phyloP scores from a whole-genome alignment of 352 stramenopile species.

The Globisporangium uncinulatum region DNA sequence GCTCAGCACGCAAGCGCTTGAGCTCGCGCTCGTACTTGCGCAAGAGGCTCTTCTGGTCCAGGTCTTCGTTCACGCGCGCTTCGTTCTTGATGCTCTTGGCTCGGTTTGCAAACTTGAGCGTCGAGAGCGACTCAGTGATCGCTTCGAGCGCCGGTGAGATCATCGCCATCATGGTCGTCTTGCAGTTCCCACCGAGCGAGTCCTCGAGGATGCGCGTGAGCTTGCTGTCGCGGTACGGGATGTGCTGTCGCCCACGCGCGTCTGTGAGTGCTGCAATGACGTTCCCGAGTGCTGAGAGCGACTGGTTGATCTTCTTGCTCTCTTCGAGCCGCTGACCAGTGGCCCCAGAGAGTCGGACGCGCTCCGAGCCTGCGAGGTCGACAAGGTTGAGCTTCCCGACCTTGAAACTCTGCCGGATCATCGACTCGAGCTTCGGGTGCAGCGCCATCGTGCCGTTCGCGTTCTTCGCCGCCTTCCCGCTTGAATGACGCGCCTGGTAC shows the following conservation, averaged over 20 bases:
- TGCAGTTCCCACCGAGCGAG: conserved; percentile 90
- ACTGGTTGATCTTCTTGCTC: conserved; percentile 93
- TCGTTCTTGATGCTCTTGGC: conserved; percentile 93
- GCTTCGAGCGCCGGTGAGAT: conserved; percentile 87
- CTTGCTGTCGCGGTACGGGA: conserved; percentile 92
- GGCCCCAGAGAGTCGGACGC: conserved; percentile 82
- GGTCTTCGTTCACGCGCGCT: conserved; percentile 88
- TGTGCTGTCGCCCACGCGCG: conserved; percentile 81
- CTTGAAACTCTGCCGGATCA: conserved; percentile 91
- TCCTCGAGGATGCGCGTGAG: conserved; percentile 91
- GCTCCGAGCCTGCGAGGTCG: conserved; percentile 89
- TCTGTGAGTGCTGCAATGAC: conserved; percentile 90
- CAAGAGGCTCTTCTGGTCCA: conserved; percentile 91
- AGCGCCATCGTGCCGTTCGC: conserved; percentile 29
- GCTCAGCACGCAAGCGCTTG: conserved; percentile 87
- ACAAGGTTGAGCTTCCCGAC: conserved; percentile 94
- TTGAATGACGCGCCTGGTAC: conserved; percentile 49
- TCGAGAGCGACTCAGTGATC: conserved; percentile 90
- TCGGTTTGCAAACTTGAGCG: conserved; percentile 93
- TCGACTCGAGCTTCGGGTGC: conserved; percentile 80
- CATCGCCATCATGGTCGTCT: conserved; percentile 96
- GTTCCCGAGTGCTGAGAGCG: conserved; percentile 86
- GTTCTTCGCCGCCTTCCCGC: conserved; percentile 7
- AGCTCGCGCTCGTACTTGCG: conserved; percentile 95
- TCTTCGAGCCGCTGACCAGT: conserved; percentile 87